Conservation (phyloP, 805 yeast species). For the Saccharomycopsis synnaedendra region DNA sequence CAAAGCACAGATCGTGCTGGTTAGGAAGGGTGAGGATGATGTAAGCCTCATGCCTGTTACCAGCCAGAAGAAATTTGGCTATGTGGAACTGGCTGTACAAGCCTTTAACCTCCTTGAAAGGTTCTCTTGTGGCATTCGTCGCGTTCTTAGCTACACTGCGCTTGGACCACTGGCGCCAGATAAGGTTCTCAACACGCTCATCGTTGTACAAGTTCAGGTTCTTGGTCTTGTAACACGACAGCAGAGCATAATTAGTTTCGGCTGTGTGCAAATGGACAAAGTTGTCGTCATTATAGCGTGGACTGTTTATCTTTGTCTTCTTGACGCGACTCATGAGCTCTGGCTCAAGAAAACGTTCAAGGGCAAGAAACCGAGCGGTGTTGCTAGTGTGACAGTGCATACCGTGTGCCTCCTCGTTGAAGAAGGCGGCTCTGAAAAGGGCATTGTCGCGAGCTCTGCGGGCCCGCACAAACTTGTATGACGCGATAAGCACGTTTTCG, state of each 20-base stretch:
- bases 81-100: background rate
- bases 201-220: conserved; percentile 5
- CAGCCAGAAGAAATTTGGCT: background rate
- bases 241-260: conserved; percentile 4
- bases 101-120: background rate
- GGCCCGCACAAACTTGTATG: no score
- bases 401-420: no score
- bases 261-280: conserved; percentile 3
- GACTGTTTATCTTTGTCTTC: background rate
- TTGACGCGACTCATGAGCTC: background rate
- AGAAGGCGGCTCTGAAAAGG: no score
- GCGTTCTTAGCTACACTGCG: background rate
- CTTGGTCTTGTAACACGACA: background rate
- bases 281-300: conserved; percentile 10
- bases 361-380: background rate
- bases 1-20: conserved; percentile 3
- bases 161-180: conserved; percentile 7
- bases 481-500: no score
- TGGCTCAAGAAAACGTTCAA: background rate
- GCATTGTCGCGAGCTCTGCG: no score
- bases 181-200: conserved; percentile 1
- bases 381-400: no score
- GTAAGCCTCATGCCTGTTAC: background rate
- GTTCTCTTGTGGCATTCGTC: background rate
- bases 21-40: conserved; percentile 3